phyloP scores from a whole-genome alignment of 148 eudicot genomes.

The Oxyria digyna region DNA sequence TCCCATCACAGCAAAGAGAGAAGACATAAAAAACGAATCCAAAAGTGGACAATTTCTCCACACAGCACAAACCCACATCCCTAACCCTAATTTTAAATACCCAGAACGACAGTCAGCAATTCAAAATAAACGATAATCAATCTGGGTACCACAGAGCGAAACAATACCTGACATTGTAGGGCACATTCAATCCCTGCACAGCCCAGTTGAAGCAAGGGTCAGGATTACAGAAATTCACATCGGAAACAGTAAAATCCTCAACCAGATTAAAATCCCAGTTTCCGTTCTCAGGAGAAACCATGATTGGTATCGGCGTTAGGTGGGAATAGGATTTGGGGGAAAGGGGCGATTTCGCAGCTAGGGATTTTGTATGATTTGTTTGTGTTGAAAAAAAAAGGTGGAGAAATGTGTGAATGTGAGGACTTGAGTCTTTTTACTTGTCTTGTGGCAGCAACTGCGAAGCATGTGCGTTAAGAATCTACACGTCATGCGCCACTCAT shows the following conservation, averaged over 20 bases:
- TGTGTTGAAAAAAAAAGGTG: background rate
- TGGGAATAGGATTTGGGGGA: background rate
- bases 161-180: slow-evolving; percentile 40
- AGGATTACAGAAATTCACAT: slow-evolving; percentile 29
- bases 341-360: background rate
- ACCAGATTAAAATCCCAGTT: slow-evolving; percentile 57
- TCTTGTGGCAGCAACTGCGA: background rate
- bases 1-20: no score
- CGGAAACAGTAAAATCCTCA: slow-evolving; percentile 42
- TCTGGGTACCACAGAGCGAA: background rate
- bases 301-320: slow-evolving; percentile 7
- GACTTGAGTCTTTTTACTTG: background rate
- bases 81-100: slow-evolving; percentile 8
- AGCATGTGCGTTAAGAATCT: background rate
- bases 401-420: background rate
- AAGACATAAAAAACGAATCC: background rate
- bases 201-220: slow-evolving; percentile 48
- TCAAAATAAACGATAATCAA: background rate
- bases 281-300: slow-evolving; percentile 56
- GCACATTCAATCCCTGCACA: slow-evolving; percentile 32
- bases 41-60: background rate
- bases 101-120: background rate
- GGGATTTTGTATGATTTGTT: background rate
- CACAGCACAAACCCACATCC: background rate
- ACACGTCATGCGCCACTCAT: background rate